Evolutionary conservation across 371 early-diverging fungal species (phyloP).

Genomic region (Batkoa obscura): DNA sequence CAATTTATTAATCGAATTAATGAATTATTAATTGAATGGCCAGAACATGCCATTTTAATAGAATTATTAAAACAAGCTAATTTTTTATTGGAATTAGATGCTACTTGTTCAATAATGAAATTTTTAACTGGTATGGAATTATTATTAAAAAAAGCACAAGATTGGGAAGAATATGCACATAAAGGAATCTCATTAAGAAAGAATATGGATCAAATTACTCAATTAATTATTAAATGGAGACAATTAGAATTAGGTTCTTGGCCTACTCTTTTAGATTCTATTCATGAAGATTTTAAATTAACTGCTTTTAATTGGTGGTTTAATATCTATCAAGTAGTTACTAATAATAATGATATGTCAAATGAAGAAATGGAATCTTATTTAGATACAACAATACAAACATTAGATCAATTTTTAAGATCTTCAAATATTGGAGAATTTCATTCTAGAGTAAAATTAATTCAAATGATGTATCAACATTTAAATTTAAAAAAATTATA

Average conservation of each 20-base stretch:
- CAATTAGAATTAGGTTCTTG: conserved; percentile 80
- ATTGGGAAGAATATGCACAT: conserved; percentile 87
- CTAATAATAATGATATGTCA: conserved; percentile 10
- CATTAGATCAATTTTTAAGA: conserved; percentile 40
- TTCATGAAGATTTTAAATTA: conserved; percentile 45
- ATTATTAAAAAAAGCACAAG: conserved; percentile 68
- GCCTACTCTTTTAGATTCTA: conserved; percentile 64
- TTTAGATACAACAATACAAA: conserved; percentile 10
- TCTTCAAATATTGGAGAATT: conserved; percentile 70
- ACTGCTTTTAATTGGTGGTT: conserved; percentile 73
- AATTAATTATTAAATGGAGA: conserved; percentile 72
- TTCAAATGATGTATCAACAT: conserved; percentile 52
- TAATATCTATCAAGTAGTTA: conserved; percentile 46
- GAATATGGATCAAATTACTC: conserved; percentile 48
- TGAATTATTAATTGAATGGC: conserved; percentile 57
- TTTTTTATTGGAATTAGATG: too few species aligned
- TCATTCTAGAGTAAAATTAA: conserved; percentile 48
- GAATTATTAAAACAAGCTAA: too few species aligned
- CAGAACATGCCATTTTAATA: conserved; percentile 73
- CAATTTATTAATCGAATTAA: conserved; percentile 39
- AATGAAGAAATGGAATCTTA: too few species aligned
- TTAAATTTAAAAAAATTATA: conserved; percentile 18
- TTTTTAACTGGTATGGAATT: conserved; percentile 76
- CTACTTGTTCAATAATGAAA: conserved; percentile 70
- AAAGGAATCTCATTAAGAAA: conserved; percentile 55